Evolutionary conservation across 1,284 basidiomycete genomes (phyloP), one percentile per base, ranked within the genome.

Genomic region (Pisolithus thermaeus): DNA sequence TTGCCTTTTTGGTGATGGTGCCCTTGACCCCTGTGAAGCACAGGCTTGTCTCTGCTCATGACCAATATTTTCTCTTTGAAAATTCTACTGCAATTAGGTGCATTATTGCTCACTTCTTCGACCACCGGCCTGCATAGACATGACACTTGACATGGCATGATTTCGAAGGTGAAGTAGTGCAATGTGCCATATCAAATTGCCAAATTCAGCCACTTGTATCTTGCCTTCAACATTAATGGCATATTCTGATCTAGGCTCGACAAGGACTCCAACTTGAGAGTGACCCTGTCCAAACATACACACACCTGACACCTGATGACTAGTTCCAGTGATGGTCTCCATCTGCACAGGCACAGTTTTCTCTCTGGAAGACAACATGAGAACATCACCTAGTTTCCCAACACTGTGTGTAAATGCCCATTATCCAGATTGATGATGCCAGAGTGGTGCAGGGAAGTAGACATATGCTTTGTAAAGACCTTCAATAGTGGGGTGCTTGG

Each of bases 51-150:
- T 4, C 52, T 47, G 18, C 49, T 44, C 1, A 59, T 56, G 16
- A 66, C 58, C 14, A 68, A 30, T 30, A 70, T 61, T 59, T 65
- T 62, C 44, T 67, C 66, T 30, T 65, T 66, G 50, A 27, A 27
- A 27, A 27, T 27, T 27, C 25, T 64, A 22, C 66, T 69, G 28
- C 66, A 72, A 3, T 56, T 47, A 1, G 69, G 69, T 0, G 63
- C 64, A 1, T 52, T 55, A n/a, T 35, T 54, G 51, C 71, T 73
- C 0, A 67, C 72, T 22, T 62, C 60, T 36, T 70, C 65, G 3
- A 72, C 53, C 1, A 57, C 53, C 14, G 52, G 55, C 62, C 64
- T 63, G 27, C 1, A 27, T 7, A 27, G 25, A 27, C 7, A 7
- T 27, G 25, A 27, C 25, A 27, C 7, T 27, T 7, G 7, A 7